phyloP scores from a whole-genome alignment of 208 protist genomes.

The Leishmania mexicana region DNA sequence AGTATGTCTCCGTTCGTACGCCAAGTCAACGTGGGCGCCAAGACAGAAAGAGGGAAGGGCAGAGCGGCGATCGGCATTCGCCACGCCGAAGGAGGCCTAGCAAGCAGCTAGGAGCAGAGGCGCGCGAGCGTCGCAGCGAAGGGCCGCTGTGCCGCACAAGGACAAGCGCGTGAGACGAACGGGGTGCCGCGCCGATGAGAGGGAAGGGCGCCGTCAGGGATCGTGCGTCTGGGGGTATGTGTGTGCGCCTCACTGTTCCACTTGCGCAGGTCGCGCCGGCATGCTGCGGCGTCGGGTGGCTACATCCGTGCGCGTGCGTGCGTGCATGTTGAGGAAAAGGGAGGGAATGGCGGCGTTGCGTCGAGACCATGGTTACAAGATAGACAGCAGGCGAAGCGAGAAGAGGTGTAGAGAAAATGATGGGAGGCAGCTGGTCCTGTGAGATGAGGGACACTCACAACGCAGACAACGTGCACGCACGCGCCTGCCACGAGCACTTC shows the following conservation, averaged over 20 bases:
- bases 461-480: background rate
- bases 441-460: background rate
- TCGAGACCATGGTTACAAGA: background rate
- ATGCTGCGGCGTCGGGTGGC: background rate
- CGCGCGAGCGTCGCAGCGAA: background rate
- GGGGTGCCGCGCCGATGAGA: background rate
- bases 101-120: background rate
- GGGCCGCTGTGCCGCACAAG: background rate
- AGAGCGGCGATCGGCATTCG: background rate
- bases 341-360: background rate
- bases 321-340: background rate
- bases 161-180: background rate
- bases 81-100: background rate
- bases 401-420: background rate
- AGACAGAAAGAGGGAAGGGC: background rate
- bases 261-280: background rate
- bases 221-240: background rate
- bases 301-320: background rate
- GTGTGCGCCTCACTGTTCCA: background rate
- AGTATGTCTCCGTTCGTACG: background rate
- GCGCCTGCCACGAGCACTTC: background rate
- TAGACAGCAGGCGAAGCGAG: background rate
- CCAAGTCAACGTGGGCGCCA: background rate
- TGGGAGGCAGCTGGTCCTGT: background rate
- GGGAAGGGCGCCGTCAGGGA: background rate